phyloP scores from a whole-genome alignment of 192 early-diverging fungal genomes.

The Backusella psychrophila region DNA sequence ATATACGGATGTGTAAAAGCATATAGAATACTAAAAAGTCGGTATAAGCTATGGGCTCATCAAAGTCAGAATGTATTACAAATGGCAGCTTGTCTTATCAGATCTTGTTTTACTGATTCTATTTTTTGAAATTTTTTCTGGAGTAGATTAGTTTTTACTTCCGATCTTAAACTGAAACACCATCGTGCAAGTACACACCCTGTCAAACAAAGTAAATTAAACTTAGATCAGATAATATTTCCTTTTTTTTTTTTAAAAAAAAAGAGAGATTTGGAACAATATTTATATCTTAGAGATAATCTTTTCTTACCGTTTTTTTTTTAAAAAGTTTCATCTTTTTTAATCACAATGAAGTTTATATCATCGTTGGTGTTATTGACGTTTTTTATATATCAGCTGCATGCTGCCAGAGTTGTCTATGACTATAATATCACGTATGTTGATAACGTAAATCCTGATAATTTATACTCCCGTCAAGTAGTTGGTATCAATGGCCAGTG shows the following conservation, averaged over 20 bases:
- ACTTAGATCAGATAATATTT: too few relatives aligned
- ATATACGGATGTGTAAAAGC: too few relatives aligned
- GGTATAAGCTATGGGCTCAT: too few relatives aligned
- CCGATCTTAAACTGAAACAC: neutral
- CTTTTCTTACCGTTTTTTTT: conserved; percentile 29
- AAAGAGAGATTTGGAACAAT: neutral
- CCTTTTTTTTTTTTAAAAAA: neutral
- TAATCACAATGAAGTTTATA: conserved; percentile 11
- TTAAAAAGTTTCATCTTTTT: neutral
- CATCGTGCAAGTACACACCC: neutral
- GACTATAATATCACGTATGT: conserved; percentile 69
- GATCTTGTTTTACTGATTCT: neutral
- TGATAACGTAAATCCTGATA: conserved; percentile 60
- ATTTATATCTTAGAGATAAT: conserved; percentile 7
- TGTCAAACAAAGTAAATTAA: neutral
- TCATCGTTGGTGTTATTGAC: conserved; percentile 30
- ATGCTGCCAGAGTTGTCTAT: conserved; percentile 56
- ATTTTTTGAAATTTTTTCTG: neutral
- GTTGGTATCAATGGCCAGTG: conserved; percentile 65
- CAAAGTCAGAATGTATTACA: neutral
- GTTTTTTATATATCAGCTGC: conserved; percentile 14
- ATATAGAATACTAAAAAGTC: too few relatives aligned
- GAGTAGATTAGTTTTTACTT: neutral
- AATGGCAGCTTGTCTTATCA: neutral
- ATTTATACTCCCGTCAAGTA: conserved; percentile 53